Evolutionary conservation across 106 monocot genomes (phyloP).

Genomic region (Phalaenopsis aphrodite): DNA sequence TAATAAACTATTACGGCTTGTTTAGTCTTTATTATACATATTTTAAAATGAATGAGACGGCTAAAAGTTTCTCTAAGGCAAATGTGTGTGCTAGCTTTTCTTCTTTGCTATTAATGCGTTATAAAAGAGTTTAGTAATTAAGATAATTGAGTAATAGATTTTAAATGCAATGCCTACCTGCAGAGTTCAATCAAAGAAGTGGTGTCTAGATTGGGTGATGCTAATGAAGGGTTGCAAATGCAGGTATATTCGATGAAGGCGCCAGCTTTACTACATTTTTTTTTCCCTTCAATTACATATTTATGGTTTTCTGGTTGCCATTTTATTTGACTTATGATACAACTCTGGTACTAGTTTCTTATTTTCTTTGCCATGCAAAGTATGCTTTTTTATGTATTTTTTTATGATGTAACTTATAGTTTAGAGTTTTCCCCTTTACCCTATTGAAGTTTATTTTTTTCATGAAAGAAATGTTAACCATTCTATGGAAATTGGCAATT

Average conservation of each 20-base stretch:
- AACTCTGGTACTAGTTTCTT: no score
- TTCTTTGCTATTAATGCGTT: background rate
- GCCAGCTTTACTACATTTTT: background rate
- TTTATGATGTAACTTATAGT: no score
- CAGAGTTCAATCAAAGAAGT: constrained; percentile 1
- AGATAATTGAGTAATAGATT: background rate
- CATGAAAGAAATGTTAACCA: no score
- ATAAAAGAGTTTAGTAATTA: background rate
- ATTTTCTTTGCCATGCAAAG: no score
- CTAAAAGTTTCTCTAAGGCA: background rate
- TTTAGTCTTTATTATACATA: no score
- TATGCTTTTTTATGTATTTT: no score
- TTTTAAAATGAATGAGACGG: no score
- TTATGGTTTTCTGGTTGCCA: background rate
- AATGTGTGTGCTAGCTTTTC: background rate
- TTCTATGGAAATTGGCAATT: no score
- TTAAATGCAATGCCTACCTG: background rate
- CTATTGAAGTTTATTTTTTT: no score
- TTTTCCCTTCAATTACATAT: background rate
- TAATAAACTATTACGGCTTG: no score
- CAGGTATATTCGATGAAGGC: background rate
- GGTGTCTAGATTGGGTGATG: background rate
- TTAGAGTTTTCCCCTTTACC: no score
- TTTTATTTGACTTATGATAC: background rate
- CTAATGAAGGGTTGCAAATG: background rate